phyloP scores from a whole-genome alignment of 257 asterid genomes.

The Ophiorrhiza pumila region DNA sequence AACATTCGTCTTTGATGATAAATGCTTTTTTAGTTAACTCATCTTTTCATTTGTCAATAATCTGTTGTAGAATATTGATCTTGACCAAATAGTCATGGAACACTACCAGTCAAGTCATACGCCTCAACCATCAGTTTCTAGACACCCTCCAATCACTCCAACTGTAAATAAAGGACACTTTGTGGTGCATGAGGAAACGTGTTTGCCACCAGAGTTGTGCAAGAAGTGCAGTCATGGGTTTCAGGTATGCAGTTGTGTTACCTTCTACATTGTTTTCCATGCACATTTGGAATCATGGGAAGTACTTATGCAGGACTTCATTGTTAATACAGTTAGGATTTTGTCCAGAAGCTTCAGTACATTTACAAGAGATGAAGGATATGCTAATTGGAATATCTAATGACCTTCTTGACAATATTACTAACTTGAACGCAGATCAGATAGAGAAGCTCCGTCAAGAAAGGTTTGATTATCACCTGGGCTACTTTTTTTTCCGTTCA shows the following conservation, averaged over 20 bases:
- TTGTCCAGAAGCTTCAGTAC: slow-evolving; percentile 79
- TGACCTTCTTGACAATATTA: slow-evolving; percentile 78
- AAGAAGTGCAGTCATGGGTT: slow-evolving; percentile 69
- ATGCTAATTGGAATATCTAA: slow-evolving; percentile 70
- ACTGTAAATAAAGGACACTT: slow-evolving; percentile 30
- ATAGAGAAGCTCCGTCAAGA: slow-evolving; percentile 73
- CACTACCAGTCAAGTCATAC: slow-evolving; percentile 69
- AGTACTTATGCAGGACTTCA: slow-evolving; percentile 23
- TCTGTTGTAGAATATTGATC: slow-evolving; percentile 61
- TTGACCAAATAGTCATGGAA: slow-evolving; percentile 68
- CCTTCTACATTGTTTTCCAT: slow-evolving; percentile 12
- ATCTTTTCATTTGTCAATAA: neutral
- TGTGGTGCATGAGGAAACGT: slow-evolving; percentile 28
- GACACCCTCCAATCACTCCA: slow-evolving; percentile 63
- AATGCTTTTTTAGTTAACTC: neutral
- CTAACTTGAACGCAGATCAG: slow-evolving; percentile 62
- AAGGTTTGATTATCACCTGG: slow-evolving; percentile 52
- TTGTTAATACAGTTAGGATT: slow-evolving; percentile 65
- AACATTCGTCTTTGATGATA: neutral
- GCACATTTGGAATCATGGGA: slow-evolving; percentile 18
- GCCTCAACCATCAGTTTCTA: slow-evolving; percentile 75
- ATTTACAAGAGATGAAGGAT: slow-evolving; percentile 82
- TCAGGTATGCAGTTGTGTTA: slow-evolving; percentile 44
- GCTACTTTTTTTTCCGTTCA: neutral
- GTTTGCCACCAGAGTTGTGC: slow-evolving; percentile 72